Conservation (phyloP, 306 rosid genomes). For the Boehmeria nivea region DNA sequence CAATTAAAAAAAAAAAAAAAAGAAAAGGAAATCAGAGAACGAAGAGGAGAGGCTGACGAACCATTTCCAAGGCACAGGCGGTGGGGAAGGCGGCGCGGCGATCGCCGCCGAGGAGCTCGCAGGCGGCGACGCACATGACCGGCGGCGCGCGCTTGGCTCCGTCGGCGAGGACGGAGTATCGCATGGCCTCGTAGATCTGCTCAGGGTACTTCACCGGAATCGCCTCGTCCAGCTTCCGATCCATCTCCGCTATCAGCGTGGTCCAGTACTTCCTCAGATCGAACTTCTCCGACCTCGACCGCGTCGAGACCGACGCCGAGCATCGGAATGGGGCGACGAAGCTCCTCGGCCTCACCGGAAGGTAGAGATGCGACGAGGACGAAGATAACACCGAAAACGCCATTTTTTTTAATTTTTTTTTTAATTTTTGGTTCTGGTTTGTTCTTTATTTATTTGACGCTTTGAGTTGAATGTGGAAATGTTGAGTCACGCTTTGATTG, state of each 20-base stretch:
- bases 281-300: conserved; percentile 38
- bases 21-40: not conserved
- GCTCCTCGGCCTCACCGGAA: conserved; percentile 32
- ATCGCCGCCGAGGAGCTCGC: conserved; percentile 73
- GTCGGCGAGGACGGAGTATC: conserved; percentile 71
- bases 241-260: conserved; percentile 57
- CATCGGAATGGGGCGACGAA: conserved; percentile 32
- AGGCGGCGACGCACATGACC: conserved; percentile 88
- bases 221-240: conserved; percentile 75
- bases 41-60: conserved; percentile 14
- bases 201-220: conserved; percentile 59
- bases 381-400: conserved; percentile 36
- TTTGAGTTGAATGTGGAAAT: too few species aligned
- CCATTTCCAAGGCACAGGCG: conserved; percentile 97
- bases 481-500: too few species aligned
- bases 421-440: too few species aligned
- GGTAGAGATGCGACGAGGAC: conserved; percentile 24
- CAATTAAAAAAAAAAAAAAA: not conserved
- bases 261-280: conserved; percentile 83
- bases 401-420: conserved; percentile 26
- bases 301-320: conserved; percentile 36
- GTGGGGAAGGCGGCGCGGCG: conserved; percentile 89
- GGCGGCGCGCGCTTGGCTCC: conserved; percentile 93
- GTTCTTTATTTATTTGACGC: too few species aligned
- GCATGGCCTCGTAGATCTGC: conserved; percentile 82